Base-by-base conservation (phyloP, 2,329 filamentous ascomycete species). In the Fusarium hostae region DNA sequence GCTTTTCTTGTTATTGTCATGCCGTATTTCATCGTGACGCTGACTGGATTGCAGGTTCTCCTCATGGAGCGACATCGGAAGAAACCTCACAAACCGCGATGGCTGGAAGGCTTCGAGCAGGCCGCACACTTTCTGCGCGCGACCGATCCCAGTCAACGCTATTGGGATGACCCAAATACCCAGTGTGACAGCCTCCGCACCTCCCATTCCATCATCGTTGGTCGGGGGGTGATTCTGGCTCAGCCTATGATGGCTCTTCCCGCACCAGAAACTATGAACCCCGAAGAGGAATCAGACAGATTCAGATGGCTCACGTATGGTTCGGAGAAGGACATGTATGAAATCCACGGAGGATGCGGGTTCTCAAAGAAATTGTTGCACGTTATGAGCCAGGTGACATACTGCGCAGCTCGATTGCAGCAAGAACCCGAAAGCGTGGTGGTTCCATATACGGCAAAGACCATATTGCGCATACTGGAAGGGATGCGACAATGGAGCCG, bases 291-390 rank as follows among this genome's bases (percentile, higher is more conserved):
- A 45, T 68, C 77, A 2, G 63, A 71, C 3, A 75, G 80, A 28
- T 83, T 83, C 50, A 76, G 75, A 7, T 83, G 81, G 80, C 76
- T 83, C 10, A 71, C 81, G 1, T 81, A 82, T 39, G 81, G 80
- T 5, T 78, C 76, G 1, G 71, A 77, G 35, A 63, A 59, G 22
- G 79, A 82, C 15, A 78, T 79, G 66, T 78, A 76, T 40, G 75
- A 82, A 54, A 81, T 83, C 8, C 81, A 83, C 45, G 81, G 81
- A 12, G 81, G 80, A 1, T 83, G 81, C 56, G 82, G 82, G 18
- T 82, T 83, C 55, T 83, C 81, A 0, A 81, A 80, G 45, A 79
- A 77, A 34, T 68, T 83, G 8, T 75, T 83, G 22, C 77, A 82
- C 47, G 73, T 73, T 16, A 75, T 82, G 39, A 79, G 79, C 41